Evolutionary conservation across 192 early-diverging fungal genomes (phyloP), one percentile per base, ranked within the genome.

Genomic region (Linnemannia hyalina): DNA sequence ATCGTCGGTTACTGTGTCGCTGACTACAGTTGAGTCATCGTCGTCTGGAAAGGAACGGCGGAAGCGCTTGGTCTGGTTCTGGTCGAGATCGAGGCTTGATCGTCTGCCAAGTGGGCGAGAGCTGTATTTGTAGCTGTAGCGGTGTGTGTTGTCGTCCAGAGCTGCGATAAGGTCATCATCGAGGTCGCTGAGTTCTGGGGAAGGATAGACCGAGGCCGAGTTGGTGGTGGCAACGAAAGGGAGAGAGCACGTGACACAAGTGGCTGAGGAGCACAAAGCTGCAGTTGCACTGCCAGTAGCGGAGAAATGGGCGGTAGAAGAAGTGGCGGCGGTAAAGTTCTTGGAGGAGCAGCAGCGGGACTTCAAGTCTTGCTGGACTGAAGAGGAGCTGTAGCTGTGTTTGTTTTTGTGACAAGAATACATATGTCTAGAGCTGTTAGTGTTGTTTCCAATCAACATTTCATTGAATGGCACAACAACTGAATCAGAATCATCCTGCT

Each of bases 361-460:
- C 10, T 9, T 65, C 60, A 65, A 15, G 26, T 65, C 32, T 29
- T 1, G 10, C 26, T 32, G 29, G 6, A 32, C 60, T 60, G 57
- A 23, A 29, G 60, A 26, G 26, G 60, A 29, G 29, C 26, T 65
- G 60, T 29, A 32, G 60, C 29, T 65, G 49, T 18, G 16, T 4
- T 52, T 22, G 49, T 52, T 52, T 52, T 22, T 52, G 60, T 65
- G 23, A 13, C 29, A 65, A 65, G 60, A 65, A 65, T 65, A 65
- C 60, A 65, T 65, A 29, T 32, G 5, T 65, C 60, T 65, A 32
- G 60, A 15, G 23, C 60, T 35, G 60, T 65, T 65, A 65, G 60
- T 65, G 60, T 65, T 65, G 60, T 65, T 32, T 65, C 60, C 60
- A 65, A 32, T 15, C n/a, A 65, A 65, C 60, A 65, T 29, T 29